These are phyloP conservation scores for Tritrichomonas musculus DNA, from an alignment of 208 protist species.

Conservation along the genomic window DNA sequence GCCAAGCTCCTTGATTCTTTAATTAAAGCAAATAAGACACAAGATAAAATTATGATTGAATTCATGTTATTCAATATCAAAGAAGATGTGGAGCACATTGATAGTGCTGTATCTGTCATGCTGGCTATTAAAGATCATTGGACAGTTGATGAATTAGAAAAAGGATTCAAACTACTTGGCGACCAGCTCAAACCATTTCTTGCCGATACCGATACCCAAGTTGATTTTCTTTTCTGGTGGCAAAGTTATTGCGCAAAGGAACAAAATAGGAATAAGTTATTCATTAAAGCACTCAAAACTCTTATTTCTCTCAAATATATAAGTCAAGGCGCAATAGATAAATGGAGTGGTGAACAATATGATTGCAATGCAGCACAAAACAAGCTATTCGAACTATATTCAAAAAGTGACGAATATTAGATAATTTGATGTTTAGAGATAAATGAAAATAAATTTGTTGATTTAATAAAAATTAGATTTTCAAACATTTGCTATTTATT, in stretches of 20 bases:
- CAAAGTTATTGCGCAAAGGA: neutral
- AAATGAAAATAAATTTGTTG: no score
- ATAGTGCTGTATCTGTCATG: neutral
- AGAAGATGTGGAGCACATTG: neutral
- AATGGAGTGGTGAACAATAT: neutral
- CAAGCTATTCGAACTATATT: neutral
- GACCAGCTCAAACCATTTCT: neutral
- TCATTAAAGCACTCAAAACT: neutral
- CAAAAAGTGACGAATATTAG: no score
- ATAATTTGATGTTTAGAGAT: no score
- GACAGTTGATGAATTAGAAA: neutral
- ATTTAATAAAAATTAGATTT: no score
- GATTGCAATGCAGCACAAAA: neutral
- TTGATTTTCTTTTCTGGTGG: neutral
- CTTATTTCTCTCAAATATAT: neutral
- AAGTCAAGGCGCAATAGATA: neutral
- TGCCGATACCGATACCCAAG: neutral
- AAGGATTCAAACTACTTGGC: neutral
- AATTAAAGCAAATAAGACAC: neutral
- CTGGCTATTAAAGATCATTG: neutral
- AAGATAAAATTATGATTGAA: neutral
- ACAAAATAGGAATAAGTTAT: neutral
- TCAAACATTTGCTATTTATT: no score
- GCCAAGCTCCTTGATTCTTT: neutral
- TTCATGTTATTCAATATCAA: neutral